Conservation (phyloP, 257 asterid genomes). For the Solanum tarapatanum region DNA sequence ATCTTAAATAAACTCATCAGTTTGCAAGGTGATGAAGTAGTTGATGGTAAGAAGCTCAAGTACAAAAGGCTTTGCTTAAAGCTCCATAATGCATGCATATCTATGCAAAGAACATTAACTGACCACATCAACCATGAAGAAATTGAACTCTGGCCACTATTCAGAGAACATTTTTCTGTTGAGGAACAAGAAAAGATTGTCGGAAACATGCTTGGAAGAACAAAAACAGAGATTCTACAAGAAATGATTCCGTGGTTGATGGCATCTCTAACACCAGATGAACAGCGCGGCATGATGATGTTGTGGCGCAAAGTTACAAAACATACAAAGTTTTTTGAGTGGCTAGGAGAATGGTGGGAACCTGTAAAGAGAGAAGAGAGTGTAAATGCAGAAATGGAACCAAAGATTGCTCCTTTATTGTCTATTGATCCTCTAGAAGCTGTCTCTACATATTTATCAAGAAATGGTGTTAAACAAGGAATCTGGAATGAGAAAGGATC, state of each 20-base stretch:
- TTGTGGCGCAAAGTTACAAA: conserved; percentile 57
- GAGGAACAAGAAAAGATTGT: conserved; percentile 75
- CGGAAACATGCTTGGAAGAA: conserved; percentile 69
- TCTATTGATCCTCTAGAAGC: conserved; percentile 52
- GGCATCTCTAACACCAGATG: conserved; percentile 45
- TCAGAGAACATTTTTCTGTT: conserved; percentile 46
- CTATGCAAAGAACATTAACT: conserved; percentile 53
- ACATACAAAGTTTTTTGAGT: conserved; percentile 58
- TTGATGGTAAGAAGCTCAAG: conserved; percentile 12
- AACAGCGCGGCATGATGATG: conserved; percentile 42
- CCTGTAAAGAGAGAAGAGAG: conserved; percentile 34
- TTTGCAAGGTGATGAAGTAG: conserved; percentile 18
- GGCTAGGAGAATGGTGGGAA: conserved; percentile 89
- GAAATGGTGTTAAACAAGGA: conserved; percentile 20
- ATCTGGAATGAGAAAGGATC: conserved; percentile 8
- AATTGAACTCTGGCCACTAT: conserved; percentile 55
- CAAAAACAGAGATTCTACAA: conserved; percentile 45
- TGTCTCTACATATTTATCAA: conserved; percentile 45
- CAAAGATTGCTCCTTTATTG: conserved; percentile 22
- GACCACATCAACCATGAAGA: conserved; percentile 74
- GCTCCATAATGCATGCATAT: conserved; percentile 54
- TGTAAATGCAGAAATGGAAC: conserved; percentile 26
- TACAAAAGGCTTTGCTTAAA: conserved; percentile 37
- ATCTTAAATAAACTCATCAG: conserved; percentile 37
- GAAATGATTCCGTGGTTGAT: conserved; percentile 78